A percentile compares a stretch with the other conserved stretches of the same genome.
Evolutionary conservation across 2,329 filamentous ascomycete species (phyloP).

Genomic region (Trichoderma brevicompactum): DNA sequence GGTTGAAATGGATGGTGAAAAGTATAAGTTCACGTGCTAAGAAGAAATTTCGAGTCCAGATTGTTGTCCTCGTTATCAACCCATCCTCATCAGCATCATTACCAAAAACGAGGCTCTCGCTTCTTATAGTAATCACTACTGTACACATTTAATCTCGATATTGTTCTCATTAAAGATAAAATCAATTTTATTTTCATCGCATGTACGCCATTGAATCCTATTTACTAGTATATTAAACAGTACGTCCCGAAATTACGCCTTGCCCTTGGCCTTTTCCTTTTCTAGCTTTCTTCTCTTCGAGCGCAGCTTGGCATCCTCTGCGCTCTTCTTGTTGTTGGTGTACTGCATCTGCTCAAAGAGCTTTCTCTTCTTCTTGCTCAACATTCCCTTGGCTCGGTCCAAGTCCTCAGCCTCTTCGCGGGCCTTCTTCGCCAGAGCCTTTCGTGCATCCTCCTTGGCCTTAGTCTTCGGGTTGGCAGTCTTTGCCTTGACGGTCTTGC

Average conservation of each 20-base stretch:
- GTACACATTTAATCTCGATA: neutral
- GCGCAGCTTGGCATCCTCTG: slow-evolving; percentile 83
- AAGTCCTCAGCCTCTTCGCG: slow-evolving; percentile 83
- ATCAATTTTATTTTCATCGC: slow-evolving; percentile 22
- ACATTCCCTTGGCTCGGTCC: slow-evolving; percentile 95
- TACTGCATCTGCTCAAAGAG: slow-evolving; percentile 97
- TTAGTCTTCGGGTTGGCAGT: slow-evolving; percentile 56
- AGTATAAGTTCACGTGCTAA: slow-evolving; percentile 27
- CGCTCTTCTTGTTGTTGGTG: slow-evolving; percentile 90
- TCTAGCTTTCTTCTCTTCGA: slow-evolving; percentile 91
- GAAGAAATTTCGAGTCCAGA: neutral
- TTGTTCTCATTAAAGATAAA: neutral
- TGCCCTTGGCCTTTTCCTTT: slow-evolving; percentile 57
- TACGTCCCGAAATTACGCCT: slow-evolving; percentile 38
- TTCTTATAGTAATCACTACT: neutral
- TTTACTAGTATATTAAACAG: slow-evolving; percentile 29
- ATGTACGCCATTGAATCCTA: slow-evolving; percentile 30
- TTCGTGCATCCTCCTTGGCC: slow-evolving; percentile 70
- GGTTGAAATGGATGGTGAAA: slow-evolving; percentile 11
- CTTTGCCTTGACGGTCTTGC: slow-evolving; percentile 62
- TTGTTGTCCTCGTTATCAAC: neutral
- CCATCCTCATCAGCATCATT: neutral
- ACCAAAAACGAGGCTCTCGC: neutral
- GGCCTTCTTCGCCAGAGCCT: slow-evolving; percentile 71
- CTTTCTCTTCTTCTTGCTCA: slow-evolving; percentile 97